A percentile compares a stretch with the other conserved stretches of the same genome.
Conservation (phyloP, 2,329 filamentous ascomycete species). For the Penicillium sp. region DNA sequence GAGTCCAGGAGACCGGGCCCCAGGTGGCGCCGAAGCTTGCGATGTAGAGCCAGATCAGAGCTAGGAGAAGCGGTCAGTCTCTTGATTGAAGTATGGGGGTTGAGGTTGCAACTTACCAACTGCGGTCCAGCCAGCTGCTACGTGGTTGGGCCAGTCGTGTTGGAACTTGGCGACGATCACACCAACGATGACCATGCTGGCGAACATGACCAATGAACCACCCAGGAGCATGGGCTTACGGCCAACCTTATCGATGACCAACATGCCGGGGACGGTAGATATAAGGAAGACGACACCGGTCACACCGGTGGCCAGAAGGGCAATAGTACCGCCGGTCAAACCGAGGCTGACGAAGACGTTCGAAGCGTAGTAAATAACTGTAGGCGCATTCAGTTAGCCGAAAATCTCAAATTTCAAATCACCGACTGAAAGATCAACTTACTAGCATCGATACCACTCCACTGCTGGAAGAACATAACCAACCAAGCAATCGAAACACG, state of each 20-base stretch:
- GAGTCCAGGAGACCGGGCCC: conserved; percentile 30
- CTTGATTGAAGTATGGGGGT: neutral
- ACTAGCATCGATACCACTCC: conserved; percentile 44
- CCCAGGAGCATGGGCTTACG: conserved; percentile 30
- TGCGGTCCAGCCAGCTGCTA: conserved; percentile 28
- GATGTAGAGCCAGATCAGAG: conserved; percentile 30
- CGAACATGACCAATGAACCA: conserved; percentile 25
- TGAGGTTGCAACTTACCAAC: conserved; percentile 19
- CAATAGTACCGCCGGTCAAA: conserved; percentile 33
- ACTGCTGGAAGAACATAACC: conserved; percentile 51
- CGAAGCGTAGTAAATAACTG: conserved; percentile 45
- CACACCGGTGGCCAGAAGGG: conserved; percentile 35
- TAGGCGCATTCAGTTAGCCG: conserved; percentile 16
- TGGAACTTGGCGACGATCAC: conserved; percentile 30
- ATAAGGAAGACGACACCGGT: conserved; percentile 34
- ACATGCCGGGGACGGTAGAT: conserved; percentile 32
- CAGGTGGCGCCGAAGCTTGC: conserved; percentile 27
- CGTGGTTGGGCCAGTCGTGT: conserved; percentile 28
- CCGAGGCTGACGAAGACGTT: conserved; percentile 37
- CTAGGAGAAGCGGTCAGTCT: conserved; percentile 5
- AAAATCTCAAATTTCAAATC: conserved; percentile 16
- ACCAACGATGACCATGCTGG: conserved; percentile 27
- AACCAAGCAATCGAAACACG: conserved; percentile 45
- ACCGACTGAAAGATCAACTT: conserved; percentile 2
- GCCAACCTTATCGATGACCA: conserved; percentile 30